Conservation (phyloP, 2,329 filamentous ascomycete species). For the Gaeumannomyces sp. region DNA sequence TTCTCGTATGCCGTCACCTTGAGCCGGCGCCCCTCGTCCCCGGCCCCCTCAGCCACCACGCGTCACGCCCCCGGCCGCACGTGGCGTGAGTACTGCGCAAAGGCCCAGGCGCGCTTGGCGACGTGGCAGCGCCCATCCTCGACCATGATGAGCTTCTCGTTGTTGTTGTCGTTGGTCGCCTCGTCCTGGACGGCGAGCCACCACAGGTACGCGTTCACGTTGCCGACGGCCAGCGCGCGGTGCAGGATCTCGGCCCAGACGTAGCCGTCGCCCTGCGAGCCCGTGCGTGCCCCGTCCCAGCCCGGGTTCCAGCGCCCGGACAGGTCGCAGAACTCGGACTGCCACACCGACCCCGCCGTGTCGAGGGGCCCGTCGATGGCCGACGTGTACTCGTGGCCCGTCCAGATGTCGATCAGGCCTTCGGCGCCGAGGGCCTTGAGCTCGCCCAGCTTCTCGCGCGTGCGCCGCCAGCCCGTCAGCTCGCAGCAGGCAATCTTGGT, state of each 20-base stretch:
- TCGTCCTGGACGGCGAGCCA: conserved; percentile 25
- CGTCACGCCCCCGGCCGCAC: too few species aligned
- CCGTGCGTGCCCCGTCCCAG: conserved; percentile 27
- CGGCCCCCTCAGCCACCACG: too few species aligned
- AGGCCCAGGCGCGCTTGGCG: conserved; percentile 19
- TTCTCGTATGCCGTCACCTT: conserved; percentile 22
- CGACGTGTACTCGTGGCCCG: conserved; percentile 34
- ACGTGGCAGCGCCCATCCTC: conserved; percentile 14
- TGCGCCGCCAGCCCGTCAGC: conserved; percentile 31
- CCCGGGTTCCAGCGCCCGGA: conserved; percentile 25
- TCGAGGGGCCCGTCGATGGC: conserved; percentile 25
- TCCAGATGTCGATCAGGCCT: conserved; percentile 31
- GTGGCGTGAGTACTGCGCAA: conserved; percentile 18
- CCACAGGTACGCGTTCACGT: conserved; percentile 41
- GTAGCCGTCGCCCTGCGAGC: too few species aligned
- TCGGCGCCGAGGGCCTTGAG: conserved; percentile 21
- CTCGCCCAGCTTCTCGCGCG: conserved; percentile 25
- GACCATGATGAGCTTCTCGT: conserved; percentile 19
- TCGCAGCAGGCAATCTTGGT: conserved; percentile 37
- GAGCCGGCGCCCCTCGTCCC: conserved; percentile 14
- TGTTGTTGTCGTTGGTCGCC: conserved; percentile 19
- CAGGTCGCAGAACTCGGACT: conserved; percentile 41
- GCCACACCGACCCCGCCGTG: conserved; percentile 35
- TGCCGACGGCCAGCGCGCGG: conserved; percentile 34
- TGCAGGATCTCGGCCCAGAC: conserved; percentile 42